Conservation (phyloP, 2,329 filamentous ascomycete genomes). For the Leptographium lundbergii region DNA sequence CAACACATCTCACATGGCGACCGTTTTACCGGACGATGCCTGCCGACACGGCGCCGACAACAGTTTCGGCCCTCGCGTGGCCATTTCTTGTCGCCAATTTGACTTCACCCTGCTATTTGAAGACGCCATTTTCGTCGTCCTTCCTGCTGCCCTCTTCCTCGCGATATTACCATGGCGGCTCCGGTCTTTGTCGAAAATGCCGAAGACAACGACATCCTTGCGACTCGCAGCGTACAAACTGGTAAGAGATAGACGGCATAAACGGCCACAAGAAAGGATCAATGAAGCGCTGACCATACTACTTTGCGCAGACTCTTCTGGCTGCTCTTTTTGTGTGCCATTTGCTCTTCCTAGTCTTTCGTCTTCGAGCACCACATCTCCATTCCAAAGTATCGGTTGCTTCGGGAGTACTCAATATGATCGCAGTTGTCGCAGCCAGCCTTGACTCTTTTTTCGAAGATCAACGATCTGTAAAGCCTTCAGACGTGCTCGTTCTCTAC, state of each 20-base stretch:
- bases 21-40: not conserved
- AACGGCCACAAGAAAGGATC: not conserved
- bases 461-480: not conserved
- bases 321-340: not conserved
- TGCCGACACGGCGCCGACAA: not conserved
- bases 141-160: not conserved
- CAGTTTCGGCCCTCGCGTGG: not conserved
- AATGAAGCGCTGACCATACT: not conserved
- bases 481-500: not conserved
- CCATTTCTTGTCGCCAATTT: not conserved
- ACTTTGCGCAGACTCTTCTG: not conserved
- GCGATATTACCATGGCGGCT: not conserved
- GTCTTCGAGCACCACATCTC: not conserved
- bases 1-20: not conserved
- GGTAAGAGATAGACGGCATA: not conserved
- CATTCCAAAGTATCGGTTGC: not conserved
- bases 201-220: not conserved
- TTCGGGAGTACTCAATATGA: not conserved
- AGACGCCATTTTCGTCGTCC: not conserved
- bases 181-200: not conserved
- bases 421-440: not conserved
- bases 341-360: not conserved
- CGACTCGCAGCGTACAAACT: not conserved
- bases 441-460: not conserved
- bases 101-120: not conserved